Base-by-base conservation (phyloP, 805 yeast species). In the Metschnikowia rubicola region DNA sequence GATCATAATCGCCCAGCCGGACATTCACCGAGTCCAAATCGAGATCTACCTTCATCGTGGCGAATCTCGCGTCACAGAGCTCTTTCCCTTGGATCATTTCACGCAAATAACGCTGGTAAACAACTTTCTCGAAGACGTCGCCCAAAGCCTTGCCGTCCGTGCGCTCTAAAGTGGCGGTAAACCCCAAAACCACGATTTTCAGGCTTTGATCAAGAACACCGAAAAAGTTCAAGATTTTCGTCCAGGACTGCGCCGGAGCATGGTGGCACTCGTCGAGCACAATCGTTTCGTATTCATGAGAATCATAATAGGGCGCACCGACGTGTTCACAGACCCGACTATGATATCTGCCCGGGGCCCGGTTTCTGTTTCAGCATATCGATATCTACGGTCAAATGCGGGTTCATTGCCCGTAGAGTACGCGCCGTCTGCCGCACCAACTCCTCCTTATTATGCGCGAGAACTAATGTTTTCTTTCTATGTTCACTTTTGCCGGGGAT, bases 211-310 rank as follows among this genome's bases (percentile, higher is more conserved):
- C 57, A 35, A 63, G 56, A 8, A 84, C 83, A 0, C 70, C 69
- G 56, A 91, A 88, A 57, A 87, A 73, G 3, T 70, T 62, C 43
- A 88, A 61, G 1, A 90, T 73, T 30, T 74, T 71, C 13, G 66
- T 38, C 68, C 91, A 92, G 1, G 90, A 74, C 12, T 63, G 60
- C 0, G 96, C 89, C 1, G 87, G 86, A 0, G 96, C 84, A 64
- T 91, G 97, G 60, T 91, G 98, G 35, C 96, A 95, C 63, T 91
- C 98, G 65, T 91, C 98, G 2, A 91, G 72, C 17, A 91, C 81
- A 13, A 92, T 78, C 30, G 90, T 72, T 59, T 88, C 85, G 67
- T 77, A 84, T n/a, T 79, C 78, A 2, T 45, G 41, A 0, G 91
- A 84, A 45, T 78, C 64, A 57, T 83, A 86, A 65, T 54, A 33